These are phyloP conservation scores for Fimicolochytrium jonesii DNA, from an alignment of 192 early-diverging fungal genomes.

Conservation along the genomic window DNA sequence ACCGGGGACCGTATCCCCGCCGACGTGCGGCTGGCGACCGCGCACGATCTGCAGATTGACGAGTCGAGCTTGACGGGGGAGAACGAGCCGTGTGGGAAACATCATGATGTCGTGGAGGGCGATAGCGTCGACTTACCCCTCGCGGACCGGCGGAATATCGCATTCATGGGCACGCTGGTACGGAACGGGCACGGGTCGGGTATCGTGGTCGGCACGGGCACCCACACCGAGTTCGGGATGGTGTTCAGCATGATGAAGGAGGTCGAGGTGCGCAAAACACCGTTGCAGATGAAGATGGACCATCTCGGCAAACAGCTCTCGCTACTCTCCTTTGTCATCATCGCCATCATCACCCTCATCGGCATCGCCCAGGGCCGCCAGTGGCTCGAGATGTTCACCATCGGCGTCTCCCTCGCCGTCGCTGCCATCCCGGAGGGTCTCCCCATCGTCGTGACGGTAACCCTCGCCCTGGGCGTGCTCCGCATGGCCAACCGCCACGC, in stretches of 20 bases:
- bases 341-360: constrained; percentile 77
- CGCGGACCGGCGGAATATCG: constrained; percentile 76
- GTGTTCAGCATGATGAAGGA: constrained; percentile 94
- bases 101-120: constrained; percentile 36
- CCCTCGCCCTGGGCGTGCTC: constrained; percentile 87
- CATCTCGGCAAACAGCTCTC: constrained; percentile 85
- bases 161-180: constrained; percentile 68
- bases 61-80: constrained; percentile 88
- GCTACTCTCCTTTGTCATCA: constrained; percentile 80
- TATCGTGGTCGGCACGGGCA: constrained; percentile 85
- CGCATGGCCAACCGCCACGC: constrained; percentile 88
- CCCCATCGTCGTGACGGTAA: constrained; percentile 96
- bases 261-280: constrained; percentile 83
- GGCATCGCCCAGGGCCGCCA: constrained; percentile 84
- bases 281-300: constrained; percentile 92
- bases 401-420: constrained; percentile 89
- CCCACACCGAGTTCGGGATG: constrained; percentile 89
- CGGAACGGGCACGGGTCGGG: constrained; percentile 80
- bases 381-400: constrained; percentile 95
- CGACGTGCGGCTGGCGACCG: constrained; percentile 75
- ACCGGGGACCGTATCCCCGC: constrained; percentile 94
- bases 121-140: constrained; percentile 49
- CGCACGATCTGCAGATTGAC: constrained; percentile 83
- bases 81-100: constrained; percentile 75
- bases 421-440: constrained; percentile 98